Evolutionary conservation across 306 rosid genomes (phyloP).

Genomic region (Lagenaria siceraria): DNA sequence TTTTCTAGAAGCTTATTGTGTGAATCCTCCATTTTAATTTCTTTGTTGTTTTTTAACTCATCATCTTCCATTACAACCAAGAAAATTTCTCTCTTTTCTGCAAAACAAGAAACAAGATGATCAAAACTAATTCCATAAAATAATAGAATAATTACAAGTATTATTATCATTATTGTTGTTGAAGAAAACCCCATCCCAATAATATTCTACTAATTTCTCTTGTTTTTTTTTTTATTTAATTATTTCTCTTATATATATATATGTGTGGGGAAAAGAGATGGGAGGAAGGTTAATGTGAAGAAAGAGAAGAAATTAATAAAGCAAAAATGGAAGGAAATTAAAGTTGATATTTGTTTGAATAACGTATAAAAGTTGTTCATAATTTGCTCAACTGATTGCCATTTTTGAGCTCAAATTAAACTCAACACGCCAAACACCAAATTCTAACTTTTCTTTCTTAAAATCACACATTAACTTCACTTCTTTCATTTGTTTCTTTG

Average conservation of each 20-base stretch:
- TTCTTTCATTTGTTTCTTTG: background rate
- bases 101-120: conserved; percentile 12
- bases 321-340: background rate
- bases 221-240: too few relatives aligned
- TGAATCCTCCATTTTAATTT: conserved; percentile 20
- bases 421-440: background rate
- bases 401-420: background rate
- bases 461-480: background rate
- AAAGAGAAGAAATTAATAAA: background rate
- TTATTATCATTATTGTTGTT: too few relatives aligned
- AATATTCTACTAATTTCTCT: too few relatives aligned
- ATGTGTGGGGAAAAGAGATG: background rate
- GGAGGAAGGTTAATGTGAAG: background rate
- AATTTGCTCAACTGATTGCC: background rate
- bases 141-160: too few relatives aligned
- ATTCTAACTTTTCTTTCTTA: background rate
- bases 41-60: too few relatives aligned
- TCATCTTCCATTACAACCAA: conserved; percentile 43
- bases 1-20: conserved; percentile 48
- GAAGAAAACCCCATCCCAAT: background rate
- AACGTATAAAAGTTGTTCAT: background rate
- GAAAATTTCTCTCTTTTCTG: conserved; percentile 45
- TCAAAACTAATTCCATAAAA: background rate
- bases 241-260: too few relatives aligned
- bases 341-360: background rate